These are phyloP conservation scores for Trypethelium eluteriae DNA, from an alignment of 495 filamentous ascomycete species.

Conservation along the genomic window DNA sequence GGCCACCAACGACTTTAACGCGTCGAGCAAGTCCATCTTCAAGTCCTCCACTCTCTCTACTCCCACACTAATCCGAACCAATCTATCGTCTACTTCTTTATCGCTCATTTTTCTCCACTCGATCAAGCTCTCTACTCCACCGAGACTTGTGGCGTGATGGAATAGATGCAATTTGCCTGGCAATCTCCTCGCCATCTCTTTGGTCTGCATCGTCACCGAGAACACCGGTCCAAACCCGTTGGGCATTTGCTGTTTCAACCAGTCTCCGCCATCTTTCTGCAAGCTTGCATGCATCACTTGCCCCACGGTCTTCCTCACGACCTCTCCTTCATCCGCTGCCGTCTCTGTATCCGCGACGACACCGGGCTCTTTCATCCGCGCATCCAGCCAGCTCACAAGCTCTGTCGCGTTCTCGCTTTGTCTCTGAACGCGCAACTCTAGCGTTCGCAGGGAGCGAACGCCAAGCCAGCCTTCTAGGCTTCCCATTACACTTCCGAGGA, in stretches of 20 bases:
- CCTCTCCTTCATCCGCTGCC: conserved; percentile 28
- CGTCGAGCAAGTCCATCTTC: conserved; percentile 62
- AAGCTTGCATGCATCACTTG: conserved; percentile 68
- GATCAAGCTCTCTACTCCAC: conserved; percentile 89
- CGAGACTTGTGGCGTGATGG: conserved; percentile 89
- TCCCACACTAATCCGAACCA: conserved; percentile 79
- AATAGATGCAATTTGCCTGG: conserved; percentile 75
- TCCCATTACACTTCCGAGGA: conserved; percentile 81
- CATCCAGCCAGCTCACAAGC: conserved; percentile 65
- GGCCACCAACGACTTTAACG: conserved; percentile 50
- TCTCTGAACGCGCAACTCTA: conserved; percentile 71
- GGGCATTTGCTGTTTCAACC: conserved; percentile 86
- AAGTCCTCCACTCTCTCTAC: conserved; percentile 85
- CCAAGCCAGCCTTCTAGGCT: conserved; percentile 89
- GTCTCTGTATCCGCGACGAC: conserved; percentile 31
- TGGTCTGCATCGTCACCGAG: conserved; percentile 55
- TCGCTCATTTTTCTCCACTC: conserved; percentile 88
- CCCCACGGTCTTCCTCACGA: conserved; percentile 47
- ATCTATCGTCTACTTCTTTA: conserved; percentile 55
- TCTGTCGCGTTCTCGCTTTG: conserved; percentile 60
- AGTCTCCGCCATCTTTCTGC: conserved; percentile 56
- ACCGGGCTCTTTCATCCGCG: conserved; percentile 27
- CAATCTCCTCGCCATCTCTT: conserved; percentile 54
- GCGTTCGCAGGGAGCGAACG: conserved; percentile 72
- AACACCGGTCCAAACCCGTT: conserved; percentile 87